Conservation (phyloP, 257 asterid species). For the Ballota nigra region DNA sequence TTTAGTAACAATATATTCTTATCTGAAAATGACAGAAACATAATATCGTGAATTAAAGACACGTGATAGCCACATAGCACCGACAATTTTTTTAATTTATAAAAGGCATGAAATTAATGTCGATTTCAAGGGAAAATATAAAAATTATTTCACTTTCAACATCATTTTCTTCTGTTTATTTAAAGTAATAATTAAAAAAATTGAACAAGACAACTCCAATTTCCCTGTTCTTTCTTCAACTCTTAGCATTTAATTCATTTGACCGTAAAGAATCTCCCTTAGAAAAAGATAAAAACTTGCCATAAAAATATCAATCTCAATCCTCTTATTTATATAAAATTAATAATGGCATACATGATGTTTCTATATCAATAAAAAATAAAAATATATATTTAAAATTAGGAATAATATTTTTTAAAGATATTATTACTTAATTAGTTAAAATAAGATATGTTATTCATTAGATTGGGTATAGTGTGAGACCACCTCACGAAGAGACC, state of each 20-base stretch:
- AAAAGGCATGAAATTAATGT: not conserved
- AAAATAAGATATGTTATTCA: too few species aligned
- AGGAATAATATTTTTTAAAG: too few species aligned
- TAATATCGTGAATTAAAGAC: not conserved
- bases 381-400: too few species aligned
- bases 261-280: slow-evolving; percentile 15
- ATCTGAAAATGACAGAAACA: not conserved
- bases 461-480: too few species aligned
- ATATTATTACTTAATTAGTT: too few species aligned
- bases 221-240: slow-evolving; percentile 7
- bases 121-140: not conserved
- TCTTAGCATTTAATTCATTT: slow-evolving; percentile 11
- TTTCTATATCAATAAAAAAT: too few species aligned
- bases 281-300: too few species aligned
- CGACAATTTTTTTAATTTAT: not conserved
- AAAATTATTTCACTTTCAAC: slow-evolving; percentile 2
- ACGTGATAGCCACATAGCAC: not conserved
- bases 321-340: too few species aligned
- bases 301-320: too few species aligned
- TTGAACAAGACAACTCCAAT: slow-evolving; percentile 24
- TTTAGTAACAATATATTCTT: not conserved
- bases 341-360: too few species aligned
- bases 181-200: not conserved
- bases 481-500: too few species aligned
- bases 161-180: slow-evolving; percentile 4